These are phyloP conservation scores for Puccinia horiana DNA, from an alignment of 1,284 basidiomycete species.

Conservation along the genomic window DNA sequence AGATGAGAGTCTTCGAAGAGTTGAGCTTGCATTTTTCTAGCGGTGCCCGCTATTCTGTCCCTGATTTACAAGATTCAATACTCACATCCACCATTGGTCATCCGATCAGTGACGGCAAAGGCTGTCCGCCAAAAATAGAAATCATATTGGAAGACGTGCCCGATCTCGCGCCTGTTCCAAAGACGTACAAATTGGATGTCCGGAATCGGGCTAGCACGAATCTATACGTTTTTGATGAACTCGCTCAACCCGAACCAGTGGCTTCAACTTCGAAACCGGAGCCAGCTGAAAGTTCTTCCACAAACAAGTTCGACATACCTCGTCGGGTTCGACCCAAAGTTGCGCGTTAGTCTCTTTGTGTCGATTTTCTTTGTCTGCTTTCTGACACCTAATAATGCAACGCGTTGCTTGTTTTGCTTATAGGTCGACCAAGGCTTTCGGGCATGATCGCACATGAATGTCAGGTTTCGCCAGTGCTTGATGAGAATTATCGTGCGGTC, in stretches of 20 bases:
- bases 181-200: conserved; percentile 32
- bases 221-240: conserved; percentile 56
- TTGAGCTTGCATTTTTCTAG: conserved; percentile 12
- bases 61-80: background rate
- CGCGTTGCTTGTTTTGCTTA: background rate
- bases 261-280: conserved; percentile 49
- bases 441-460: conserved; percentile 58
- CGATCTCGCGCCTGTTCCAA: conserved; percentile 3
- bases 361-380: background rate
- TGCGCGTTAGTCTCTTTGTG: conserved; percentile 50
- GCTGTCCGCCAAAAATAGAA: conserved; percentile 29
- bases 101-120: background rate
- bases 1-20: conserved; percentile 45
- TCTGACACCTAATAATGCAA: background rate
- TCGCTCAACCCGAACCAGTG: conserved; percentile 54
- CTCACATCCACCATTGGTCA: background rate
- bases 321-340: conserved; percentile 50
- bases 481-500: conserved; percentile 61
- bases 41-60: background rate
- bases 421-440: conserved; percentile 54
- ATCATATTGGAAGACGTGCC: conserved; percentile 32
- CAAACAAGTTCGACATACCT: conserved; percentile 47
- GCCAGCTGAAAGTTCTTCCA: conserved; percentile 39
- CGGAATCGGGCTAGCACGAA: conserved; percentile 50
- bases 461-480: conserved; percentile 56